Conservation (phyloP, 2,329 filamentous ascomycete genomes). For the Fusarium incarnatum region DNA sequence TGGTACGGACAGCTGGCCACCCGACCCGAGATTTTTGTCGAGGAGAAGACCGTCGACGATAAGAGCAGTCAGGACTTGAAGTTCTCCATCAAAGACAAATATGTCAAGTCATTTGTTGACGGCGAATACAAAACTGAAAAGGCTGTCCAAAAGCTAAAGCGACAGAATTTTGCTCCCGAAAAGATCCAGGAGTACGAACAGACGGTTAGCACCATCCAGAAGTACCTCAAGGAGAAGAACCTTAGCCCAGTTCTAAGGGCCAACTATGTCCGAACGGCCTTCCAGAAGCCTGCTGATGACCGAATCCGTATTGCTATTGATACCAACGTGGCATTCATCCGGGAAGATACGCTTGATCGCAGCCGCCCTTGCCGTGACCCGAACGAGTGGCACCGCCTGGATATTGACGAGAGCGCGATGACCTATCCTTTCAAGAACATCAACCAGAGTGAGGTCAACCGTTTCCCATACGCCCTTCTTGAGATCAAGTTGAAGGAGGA, state of each 20-base stretch:
- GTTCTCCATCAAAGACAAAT: slow-evolving; percentile 93
- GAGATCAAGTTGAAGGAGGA: slow-evolving; percentile 89
- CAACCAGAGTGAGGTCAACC: slow-evolving; percentile 89
- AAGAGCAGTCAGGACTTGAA: slow-evolving; percentile 82
- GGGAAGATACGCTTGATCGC: slow-evolving; percentile 79
- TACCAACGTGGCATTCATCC: slow-evolving; percentile 89
- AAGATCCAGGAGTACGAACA: slow-evolving; percentile 76
- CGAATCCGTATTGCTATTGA: slow-evolving; percentile 93
- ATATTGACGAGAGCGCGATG: slow-evolving; percentile 87
- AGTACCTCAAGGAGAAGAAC: slow-evolving; percentile 79
- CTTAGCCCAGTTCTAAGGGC: slow-evolving; percentile 88
- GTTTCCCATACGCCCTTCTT: slow-evolving; percentile 89
- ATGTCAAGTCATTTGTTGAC: slow-evolving; percentile 86
- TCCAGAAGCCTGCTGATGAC: slow-evolving; percentile 94
- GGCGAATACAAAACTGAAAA: slow-evolving; percentile 95
- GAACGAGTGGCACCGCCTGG: slow-evolving; percentile 87
- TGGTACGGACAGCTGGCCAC: slow-evolving; percentile 90
- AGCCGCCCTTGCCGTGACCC: slow-evolving; percentile 91
- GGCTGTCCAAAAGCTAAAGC: slow-evolving; percentile 85
- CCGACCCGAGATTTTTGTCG: slow-evolving; percentile 83
- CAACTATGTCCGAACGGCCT: slow-evolving; percentile 93
- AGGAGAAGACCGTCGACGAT: slow-evolving; percentile 87
- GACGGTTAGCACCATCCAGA: slow-evolving; percentile 81
- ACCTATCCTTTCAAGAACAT: slow-evolving; percentile 88
- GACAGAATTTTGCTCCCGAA: slow-evolving; percentile 74